Conservation (phyloP, 2,329 filamentous ascomycete species). For the Hypoxylon sp. region DNA sequence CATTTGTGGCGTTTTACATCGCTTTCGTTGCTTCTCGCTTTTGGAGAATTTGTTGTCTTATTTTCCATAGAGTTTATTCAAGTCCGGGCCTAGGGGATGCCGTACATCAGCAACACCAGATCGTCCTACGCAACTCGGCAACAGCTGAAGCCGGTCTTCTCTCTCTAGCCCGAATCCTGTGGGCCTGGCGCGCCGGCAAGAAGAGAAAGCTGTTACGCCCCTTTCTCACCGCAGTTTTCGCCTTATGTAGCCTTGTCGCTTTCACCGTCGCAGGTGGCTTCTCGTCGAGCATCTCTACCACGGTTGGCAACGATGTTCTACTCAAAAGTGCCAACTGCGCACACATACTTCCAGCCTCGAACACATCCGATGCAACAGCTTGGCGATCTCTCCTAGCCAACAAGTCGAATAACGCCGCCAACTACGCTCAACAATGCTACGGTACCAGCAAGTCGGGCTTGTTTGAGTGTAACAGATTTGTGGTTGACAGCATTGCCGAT, state of each 20-base stretch:
- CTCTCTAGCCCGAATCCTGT: conserved; percentile 2
- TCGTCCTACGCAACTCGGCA: conserved; percentile 29
- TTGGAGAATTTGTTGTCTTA: conserved; percentile 30
- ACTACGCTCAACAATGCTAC: conserved; percentile 33
- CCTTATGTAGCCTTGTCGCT: neutral
- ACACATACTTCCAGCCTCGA: neutral
- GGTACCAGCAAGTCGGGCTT: neutral
- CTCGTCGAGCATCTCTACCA: conserved; percentile 25
- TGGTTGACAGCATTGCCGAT: neutral
- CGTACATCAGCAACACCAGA: conserved; percentile 29
- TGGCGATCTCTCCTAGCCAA: neutral
- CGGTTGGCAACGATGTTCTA: conserved; percentile 24
- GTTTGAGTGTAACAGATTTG: conserved; percentile 20
- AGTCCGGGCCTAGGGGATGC: neutral
- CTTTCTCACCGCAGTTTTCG: neutral
- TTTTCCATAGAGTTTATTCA: conserved; percentile 16
- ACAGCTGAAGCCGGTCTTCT: conserved; percentile 12
- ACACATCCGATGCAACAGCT: no score
- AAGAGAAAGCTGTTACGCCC: neutral
- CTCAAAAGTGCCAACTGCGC: conserved; percentile 15
- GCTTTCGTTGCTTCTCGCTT: conserved; percentile 25
- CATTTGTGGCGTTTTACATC: conserved; percentile 29
- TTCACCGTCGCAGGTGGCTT: conserved; percentile 29
- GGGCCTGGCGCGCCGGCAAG: neutral
- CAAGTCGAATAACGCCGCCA: conserved; percentile 7